Evolutionary conservation across 306 rosid species (phyloP), one percentile per base, ranked within the genome.

Genomic region (Begonia loranthoides): DNA sequence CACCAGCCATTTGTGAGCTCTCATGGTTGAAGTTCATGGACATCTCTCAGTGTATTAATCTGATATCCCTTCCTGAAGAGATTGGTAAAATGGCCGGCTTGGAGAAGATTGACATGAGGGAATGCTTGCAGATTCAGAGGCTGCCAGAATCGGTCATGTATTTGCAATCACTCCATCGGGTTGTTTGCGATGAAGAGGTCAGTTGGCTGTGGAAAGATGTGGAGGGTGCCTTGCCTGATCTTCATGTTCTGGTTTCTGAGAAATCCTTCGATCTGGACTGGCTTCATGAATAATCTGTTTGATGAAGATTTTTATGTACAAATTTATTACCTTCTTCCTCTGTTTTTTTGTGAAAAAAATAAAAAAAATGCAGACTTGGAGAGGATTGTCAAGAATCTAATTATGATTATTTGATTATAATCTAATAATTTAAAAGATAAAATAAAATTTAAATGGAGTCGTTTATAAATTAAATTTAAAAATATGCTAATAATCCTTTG

Each of bases 21-120:
- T 17, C 6, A 19, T 49, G 61, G 10, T 59, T 90, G 68, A 78
- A 78, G 56, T 85, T 82, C 61, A 66, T 85, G 0, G 84, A 90
- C 66, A 63, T 90, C 39, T 82, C 97, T 14, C 95, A 82, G 54
- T 85, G 97, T 57, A 65, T 83, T 33, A 66, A 73, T 60, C 44
- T 90, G 51, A 48, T 64, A 16, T 47, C 70, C 33, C 78, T 90
- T 52, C 97, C 95, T 38, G 61, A 58, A 24, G 68, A 67, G 48
- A 59, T 74, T 48, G 94, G 87, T 17, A 69, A 66, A 17, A 17
- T 82, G 41, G 64, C 62, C 1, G 78, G 64, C 52, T 54, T 90
- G 64, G 85, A 82, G 66, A 90, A 85, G 82, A 80, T 90, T 56
- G 95, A 85, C 76, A 82, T 85, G 95, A 79, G 94, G 64, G 95